These are phyloP conservation scores for Strobilomyces confusus DNA, from an alignment of 768 basidiomycete species.

Conservation along the genomic window DNA sequence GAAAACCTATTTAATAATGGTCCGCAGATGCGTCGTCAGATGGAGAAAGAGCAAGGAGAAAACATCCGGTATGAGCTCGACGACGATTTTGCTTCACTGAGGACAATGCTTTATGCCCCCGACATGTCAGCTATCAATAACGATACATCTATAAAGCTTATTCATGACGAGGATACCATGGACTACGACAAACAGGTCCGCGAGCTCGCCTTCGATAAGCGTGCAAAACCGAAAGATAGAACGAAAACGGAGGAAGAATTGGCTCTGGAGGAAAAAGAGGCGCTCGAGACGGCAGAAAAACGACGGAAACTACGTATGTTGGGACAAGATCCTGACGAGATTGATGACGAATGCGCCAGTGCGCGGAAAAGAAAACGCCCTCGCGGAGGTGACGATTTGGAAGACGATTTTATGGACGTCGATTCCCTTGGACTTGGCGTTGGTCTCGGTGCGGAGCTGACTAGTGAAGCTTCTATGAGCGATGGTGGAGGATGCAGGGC, in stretches of 20 bases:
- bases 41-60: conserved; percentile 81
- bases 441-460: conserved; percentile 37
- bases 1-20: conserved; percentile 40
- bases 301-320: conserved; percentile 78
- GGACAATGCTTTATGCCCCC: conserved; percentile 62
- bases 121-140: conserved; percentile 43
- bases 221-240: conserved; percentile 90
- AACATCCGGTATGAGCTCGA: conserved; percentile 86
- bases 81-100: conserved; percentile 77
- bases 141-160: conserved; percentile 22
- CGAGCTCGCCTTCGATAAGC: conserved; percentile 88
- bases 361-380: conserved; percentile 45
- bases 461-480: conserved; percentile 36
- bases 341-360: conserved; percentile 51
- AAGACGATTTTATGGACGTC: conserved; percentile 72
- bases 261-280: conserved; percentile 82
- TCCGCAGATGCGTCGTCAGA: conserved; percentile 75
- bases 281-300: conserved; percentile 81
- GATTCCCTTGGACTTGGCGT: conserved; percentile 34
- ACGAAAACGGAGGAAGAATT: conserved; percentile 96
- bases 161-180: conserved; percentile 32
- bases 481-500: conserved; percentile 31
- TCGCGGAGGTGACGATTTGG: conserved; percentile 82
- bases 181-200: conserved; percentile 93
- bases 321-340: conserved; percentile 68